Evolutionary conservation across 768 basidiomycete genomes (phyloP).

Genomic region (Hirschioporus abietinus): DNA sequence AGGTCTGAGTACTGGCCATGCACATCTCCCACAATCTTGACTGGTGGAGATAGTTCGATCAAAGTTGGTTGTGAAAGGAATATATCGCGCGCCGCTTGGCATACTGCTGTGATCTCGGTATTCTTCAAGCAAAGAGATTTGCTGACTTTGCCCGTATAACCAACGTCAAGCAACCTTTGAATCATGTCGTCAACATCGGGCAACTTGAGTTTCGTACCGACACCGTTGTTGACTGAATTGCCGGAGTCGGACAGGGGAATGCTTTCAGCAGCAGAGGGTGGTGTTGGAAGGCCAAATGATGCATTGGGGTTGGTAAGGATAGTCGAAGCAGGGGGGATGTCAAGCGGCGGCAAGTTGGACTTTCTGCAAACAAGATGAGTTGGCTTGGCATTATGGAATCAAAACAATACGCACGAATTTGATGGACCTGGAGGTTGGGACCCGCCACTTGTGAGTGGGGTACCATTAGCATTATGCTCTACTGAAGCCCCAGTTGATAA

Average conservation of each 20-base stretch:
- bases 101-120: constrained; percentile 89
- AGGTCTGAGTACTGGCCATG: constrained; percentile 99
- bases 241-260: constrained; percentile 22
- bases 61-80: constrained; percentile 96
- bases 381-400: constrained; percentile 5
- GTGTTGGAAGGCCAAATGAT: constrained; percentile 38
- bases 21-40: constrained; percentile 99
- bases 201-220: constrained; percentile 52
- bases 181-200: constrained; percentile 99
- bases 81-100: constrained; percentile 92
- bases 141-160: constrained; percentile 96
- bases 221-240: constrained; percentile 31
- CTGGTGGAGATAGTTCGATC: constrained; percentile 94
- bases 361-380: constrained; percentile 3
- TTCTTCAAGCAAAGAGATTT: constrained; percentile 96
- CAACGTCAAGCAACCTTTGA: constrained; percentile 89
- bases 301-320: constrained; percentile 72
- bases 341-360: constrained; percentile 42
- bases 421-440: constrained; percentile 28
- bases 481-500: background rate
- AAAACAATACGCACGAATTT: constrained; percentile 3
- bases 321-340: constrained; percentile 77
- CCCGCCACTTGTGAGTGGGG: constrained; percentile 36
- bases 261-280: constrained; percentile 40
- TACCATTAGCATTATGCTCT: constrained; percentile 25